Percentiles rank a stretch among this genome's conserved stretches.
Conservation (phyloP, 2,329 filamentous ascomycete species). For the Sarocladium oryzae region DNA sequence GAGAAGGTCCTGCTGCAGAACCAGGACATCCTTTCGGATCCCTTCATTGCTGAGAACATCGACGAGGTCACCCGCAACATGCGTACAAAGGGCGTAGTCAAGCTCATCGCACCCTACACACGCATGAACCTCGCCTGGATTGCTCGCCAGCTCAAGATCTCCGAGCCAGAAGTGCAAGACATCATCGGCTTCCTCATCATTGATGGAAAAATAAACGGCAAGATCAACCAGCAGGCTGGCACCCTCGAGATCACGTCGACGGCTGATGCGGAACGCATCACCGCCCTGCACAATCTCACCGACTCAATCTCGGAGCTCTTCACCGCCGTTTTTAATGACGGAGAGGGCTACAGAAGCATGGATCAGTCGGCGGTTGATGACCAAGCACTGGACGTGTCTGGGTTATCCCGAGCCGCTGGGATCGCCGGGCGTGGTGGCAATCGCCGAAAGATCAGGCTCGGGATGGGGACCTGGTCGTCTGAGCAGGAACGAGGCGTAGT, state of each 20-base stretch:
- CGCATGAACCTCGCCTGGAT: slow-evolving; percentile 86
- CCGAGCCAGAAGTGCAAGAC: slow-evolving; percentile 80
- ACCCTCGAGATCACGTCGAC: slow-evolving; percentile 73
- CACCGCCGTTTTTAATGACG: slow-evolving; percentile 66
- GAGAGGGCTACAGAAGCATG: slow-evolving; percentile 50
- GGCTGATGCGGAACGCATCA: slow-evolving; percentile 67
- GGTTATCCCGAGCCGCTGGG: neutral
- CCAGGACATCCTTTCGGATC: slow-evolving; percentile 81
- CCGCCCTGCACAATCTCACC: slow-evolving; percentile 67
- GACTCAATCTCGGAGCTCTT: slow-evolving; percentile 64
- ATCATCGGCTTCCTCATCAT: slow-evolving; percentile 94
- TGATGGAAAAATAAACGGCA: slow-evolving; percentile 77
- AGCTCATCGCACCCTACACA: slow-evolving; percentile 90
- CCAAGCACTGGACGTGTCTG: neutral
- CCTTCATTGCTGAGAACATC: slow-evolving; percentile 98
- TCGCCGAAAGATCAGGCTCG: neutral
- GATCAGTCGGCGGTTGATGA: slow-evolving; percentile 6
- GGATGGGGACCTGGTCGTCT: neutral
- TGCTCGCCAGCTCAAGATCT: slow-evolving; percentile 80
- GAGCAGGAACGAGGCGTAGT: neutral
- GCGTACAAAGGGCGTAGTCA: slow-evolving; percentile 91
- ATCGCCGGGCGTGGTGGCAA: neutral
- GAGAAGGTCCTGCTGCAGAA: slow-evolving; percentile 82
- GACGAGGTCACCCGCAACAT: slow-evolving; percentile 98
- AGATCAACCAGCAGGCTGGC: slow-evolving; percentile 83